Base-by-base conservation (phyloP, 805 yeast genomes). In the Lachancea nothofagi region DNA sequence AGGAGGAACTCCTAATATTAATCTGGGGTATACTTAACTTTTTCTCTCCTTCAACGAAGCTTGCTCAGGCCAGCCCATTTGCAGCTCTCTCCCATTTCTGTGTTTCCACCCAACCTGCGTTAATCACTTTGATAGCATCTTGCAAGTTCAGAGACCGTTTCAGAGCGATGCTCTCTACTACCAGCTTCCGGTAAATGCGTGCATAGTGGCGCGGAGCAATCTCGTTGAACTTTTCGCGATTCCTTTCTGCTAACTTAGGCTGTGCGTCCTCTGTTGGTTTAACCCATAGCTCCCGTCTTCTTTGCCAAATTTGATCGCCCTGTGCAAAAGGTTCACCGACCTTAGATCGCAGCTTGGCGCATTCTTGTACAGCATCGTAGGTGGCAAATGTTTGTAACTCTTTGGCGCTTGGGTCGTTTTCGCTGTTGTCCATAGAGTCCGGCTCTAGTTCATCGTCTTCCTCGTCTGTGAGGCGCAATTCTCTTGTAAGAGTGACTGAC, bases 51-150 rank as follows among this genome's bases (percentile, higher is more conserved):
- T 28, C 15, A n/a, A 9, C 7, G 3, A 8, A 10, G 22, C 9
- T 13, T 4, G 4, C 33, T 12, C 39, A 48, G 12, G 43, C 40
- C 26, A 53, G 37, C n/a, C 68, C 70, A 17, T 58, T 62, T 1
- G 69, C 62, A 5, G 74, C 74, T 24, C 68, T 63, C 42, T 75
- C 81, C 90, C 93, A 89, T 48, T 77, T 75, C 36, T 80, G 86
- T 17, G 77, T 77, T 44, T 78, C 80, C 12, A 73, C 71, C 97
- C 97, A 89, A 14, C 96, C 96, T 3, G 83, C 75, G 51, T 85
- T 78, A 29, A 89, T 72, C 18, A 89, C 74, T 47, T 73, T 72
- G 37, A 87, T 57, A 29, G 83, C 77, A 57, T 87, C 95, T 42
- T 67, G 69, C 51, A 90, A 71, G 59, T 84, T 86, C 62, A 90